Evolutionary conservation across 176 grass and related monocot genomes (phyloP).

Genomic region (Typha latifolia): DNA sequence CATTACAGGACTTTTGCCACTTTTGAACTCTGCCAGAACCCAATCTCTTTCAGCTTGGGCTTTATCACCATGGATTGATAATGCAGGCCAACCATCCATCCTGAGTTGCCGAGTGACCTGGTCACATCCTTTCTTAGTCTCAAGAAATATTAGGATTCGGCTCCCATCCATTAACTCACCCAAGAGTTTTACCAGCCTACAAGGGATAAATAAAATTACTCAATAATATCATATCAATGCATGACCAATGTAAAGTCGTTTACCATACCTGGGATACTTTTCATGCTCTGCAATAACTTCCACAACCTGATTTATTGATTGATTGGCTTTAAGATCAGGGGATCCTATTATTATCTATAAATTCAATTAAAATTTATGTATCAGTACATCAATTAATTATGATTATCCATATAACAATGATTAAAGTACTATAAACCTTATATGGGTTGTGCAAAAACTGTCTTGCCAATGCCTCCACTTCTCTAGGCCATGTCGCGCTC

Average conservation of each 20-base stretch:
- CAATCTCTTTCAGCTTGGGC: slow-evolving; percentile 89
- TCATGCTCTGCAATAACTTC: slow-evolving; percentile 87
- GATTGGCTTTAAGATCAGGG: slow-evolving; percentile 92
- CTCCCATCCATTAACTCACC: slow-evolving; percentile 83
- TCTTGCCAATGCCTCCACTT: slow-evolving; percentile 76
- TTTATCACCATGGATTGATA: slow-evolving; percentile 99
- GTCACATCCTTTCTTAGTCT: slow-evolving; percentile 95
- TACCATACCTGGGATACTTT: slow-evolving; percentile 72
- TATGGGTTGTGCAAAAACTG: slow-evolving; percentile 94
- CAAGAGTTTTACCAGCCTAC: slow-evolving; percentile 82
- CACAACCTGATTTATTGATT: slow-evolving; percentile 89
- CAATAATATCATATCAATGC: slow-evolving; percentile 2
- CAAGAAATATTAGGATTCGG: slow-evolving; percentile 86
- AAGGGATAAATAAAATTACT: slow-evolving; percentile 9
- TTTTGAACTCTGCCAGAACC: slow-evolving; percentile 92
- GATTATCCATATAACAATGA: background rate
- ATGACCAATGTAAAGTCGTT: background rate
- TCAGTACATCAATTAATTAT: slow-evolving; percentile 6
- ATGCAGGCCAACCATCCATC: slow-evolving; percentile 95
- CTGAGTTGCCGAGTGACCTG: slow-evolving; percentile 88
- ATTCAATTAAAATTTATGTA: slow-evolving; percentile 10
- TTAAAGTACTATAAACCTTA: slow-evolving; percentile 34
- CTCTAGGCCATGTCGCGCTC: slow-evolving; percentile 95
- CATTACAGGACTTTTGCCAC: slow-evolving; percentile 92
- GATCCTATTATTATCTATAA: slow-evolving; percentile 86